These are phyloP conservation scores for Leptographium wingfieldii DNA, from an alignment of 2,329 filamentous ascomycete genomes.

Conservation along the genomic window DNA sequence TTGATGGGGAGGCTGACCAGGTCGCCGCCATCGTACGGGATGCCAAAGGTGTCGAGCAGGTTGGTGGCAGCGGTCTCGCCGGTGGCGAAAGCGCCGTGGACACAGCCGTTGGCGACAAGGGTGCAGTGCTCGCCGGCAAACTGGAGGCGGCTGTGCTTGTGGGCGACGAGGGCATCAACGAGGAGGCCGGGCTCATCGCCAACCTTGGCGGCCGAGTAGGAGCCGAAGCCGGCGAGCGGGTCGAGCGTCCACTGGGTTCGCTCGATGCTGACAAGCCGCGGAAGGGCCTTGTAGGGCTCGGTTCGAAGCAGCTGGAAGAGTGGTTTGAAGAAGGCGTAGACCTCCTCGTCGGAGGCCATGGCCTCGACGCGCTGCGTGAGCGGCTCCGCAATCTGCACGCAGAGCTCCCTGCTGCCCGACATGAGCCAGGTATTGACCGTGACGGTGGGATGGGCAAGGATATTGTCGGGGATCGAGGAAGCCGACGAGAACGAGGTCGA, in stretches of 20 bases:
- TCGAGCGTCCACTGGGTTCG: conserved; percentile 68
- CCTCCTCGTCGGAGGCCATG: conserved; percentile 46
- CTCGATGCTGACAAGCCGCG: conserved; percentile 54
- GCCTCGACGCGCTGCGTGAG: conserved; percentile 47
- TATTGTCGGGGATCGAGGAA: neutral
- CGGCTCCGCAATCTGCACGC: conserved; percentile 33
- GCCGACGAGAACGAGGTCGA: no score
- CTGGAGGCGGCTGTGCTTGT: conserved; percentile 47
- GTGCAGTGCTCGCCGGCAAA: conserved; percentile 75
- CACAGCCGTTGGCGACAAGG: conserved; percentile 46
- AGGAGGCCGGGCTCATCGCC: conserved; percentile 70
- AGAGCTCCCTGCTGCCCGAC: conserved; percentile 38
- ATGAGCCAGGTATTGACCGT: conserved; percentile 4
- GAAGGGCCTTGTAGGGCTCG: conserved; percentile 57
- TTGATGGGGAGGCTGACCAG: neutral
- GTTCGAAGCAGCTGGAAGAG: conserved; percentile 48
- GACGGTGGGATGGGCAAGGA: conserved; percentile 1
- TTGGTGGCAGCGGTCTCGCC: conserved; percentile 21
- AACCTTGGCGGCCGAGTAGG: conserved; percentile 66
- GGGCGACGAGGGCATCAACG: conserved; percentile 55
- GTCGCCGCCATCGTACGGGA: neutral
- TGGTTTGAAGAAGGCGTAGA: conserved; percentile 49
- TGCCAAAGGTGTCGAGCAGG: conserved; percentile 1
- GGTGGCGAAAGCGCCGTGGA: conserved; percentile 9
- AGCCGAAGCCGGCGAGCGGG: conserved; percentile 55